phyloP scores from a whole-genome alignment of 306 rosid genomes.

The Crotalaria pallida region DNA sequence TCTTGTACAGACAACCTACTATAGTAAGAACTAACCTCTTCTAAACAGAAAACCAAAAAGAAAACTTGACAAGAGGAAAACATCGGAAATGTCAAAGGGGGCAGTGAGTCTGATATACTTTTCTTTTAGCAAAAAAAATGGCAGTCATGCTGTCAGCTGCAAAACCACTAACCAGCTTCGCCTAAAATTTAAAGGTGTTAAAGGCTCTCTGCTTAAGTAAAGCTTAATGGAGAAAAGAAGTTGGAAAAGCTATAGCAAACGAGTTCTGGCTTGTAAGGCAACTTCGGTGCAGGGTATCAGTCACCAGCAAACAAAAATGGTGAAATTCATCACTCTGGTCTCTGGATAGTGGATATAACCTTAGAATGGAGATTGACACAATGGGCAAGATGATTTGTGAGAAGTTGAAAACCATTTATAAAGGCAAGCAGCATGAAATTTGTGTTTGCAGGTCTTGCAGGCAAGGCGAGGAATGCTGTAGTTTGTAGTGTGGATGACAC shows the following conservation, averaged over 20 bases:
- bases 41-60: not conserved
- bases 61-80: not conserved
- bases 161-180: slow-evolving; percentile 1
- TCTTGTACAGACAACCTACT: slow-evolving; percentile 3
- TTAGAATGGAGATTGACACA: slow-evolving; percentile 94
- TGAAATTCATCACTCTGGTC: not conserved
- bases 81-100: not conserved
- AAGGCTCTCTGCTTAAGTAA: not conserved
- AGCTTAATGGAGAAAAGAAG: slow-evolving; percentile 7
- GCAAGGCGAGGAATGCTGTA: slow-evolving; percentile 90
- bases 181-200: not conserved
- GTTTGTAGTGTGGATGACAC: slow-evolving; percentile 90
- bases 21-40: slow-evolving; percentile 13
- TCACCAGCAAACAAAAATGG: slow-evolving; percentile 19
- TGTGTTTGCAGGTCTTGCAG: slow-evolving; percentile 98
- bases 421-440: slow-evolving; percentile 93
- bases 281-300: not conserved
- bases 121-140: not conserved
- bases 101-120: not conserved
- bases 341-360: no score
- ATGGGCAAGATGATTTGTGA: slow-evolving; percentile 91
- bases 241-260: not conserved
- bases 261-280: not conserved
- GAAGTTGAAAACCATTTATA: slow-evolving; percentile 95
- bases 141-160: not conserved